These are phyloP conservation scores for Teratosphaeria pseudoeucalypti DNA, from an alignment of 2,329 filamentous ascomycete species.

Conservation along the genomic window DNA sequence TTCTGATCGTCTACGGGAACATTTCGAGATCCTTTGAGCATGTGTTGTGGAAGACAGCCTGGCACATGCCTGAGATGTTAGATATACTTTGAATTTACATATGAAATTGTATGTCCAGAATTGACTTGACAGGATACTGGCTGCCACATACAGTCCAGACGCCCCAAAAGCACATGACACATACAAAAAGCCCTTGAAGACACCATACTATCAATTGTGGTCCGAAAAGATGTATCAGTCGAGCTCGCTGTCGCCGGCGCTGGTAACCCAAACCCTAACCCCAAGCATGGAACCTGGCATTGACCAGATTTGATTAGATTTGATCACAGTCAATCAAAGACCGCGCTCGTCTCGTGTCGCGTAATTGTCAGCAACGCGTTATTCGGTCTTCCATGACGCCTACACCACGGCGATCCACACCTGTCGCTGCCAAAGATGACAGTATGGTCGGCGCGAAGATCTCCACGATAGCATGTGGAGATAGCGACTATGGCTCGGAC, in stretches of 20 bases:
- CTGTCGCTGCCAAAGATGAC: conserved; percentile 4
- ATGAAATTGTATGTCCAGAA: not conserved
- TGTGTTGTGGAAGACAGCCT: not conserved
- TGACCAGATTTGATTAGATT: too few relatives aligned
- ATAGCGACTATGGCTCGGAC: conserved; percentile 56
- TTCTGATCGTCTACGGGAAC: too few relatives aligned
- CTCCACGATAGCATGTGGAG: conserved; percentile 5
- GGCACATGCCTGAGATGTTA: not conserved
- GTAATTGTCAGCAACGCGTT: not conserved
- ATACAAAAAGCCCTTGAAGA: not conserved
- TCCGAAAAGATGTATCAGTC: not conserved
- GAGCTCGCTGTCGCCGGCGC: not conserved
- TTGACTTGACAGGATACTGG: not conserved
- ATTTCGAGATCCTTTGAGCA: not conserved
- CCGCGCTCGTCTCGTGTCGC: not conserved
- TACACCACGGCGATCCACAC: conserved; percentile 1
- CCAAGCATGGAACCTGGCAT: not conserved
- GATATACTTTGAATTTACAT: not conserved
- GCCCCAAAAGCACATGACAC: not conserved
- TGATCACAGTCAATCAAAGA: not conserved
- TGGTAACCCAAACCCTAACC: not conserved
- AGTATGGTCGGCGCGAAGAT: conserved; percentile 4
- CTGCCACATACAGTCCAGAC: not conserved
- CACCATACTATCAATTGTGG: not conserved
- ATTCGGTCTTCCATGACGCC: not conserved